Evolutionary conservation across 495 filamentous ascomycete species (phyloP).

Genomic region (Lasiosphaeris hirsuta): DNA sequence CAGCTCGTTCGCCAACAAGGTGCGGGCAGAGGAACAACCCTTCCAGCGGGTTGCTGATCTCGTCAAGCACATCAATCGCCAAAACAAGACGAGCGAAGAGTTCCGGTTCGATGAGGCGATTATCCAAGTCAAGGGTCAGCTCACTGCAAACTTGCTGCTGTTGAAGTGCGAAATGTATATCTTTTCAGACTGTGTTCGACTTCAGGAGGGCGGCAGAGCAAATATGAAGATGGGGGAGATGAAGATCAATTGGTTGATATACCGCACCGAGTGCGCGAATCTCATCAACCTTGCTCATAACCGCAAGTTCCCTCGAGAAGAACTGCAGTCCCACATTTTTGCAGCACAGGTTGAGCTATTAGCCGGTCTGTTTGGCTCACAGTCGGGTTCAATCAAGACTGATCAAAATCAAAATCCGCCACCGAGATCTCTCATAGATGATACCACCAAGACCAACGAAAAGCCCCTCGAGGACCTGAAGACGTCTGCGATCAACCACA

Average conservation of each 20-base stretch:
- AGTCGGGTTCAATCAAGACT: no score
- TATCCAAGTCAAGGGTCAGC: conserved; percentile 46
- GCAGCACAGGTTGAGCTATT: conserved; percentile 29
- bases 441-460: no score
- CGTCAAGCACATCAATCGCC: conserved; percentile 47
- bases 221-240: not conserved
- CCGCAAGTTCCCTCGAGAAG: conserved; percentile 22
- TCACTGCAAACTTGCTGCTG: conserved; percentile 50
- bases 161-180: conserved; percentile 55
- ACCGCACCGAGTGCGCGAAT: conserved; percentile 33
- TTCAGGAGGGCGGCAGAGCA: conserved; percentile 19
- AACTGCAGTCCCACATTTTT: conserved; percentile 37
- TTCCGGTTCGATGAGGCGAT: conserved; percentile 44
- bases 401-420: no score
- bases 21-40: conserved; percentile 58
- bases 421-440: not conserved
- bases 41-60: conserved; percentile 54
- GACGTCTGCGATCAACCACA: not conserved
- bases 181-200: conserved; percentile 52
- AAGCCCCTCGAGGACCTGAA: conserved; percentile 5
- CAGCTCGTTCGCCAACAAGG: conserved; percentile 40
- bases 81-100: conserved; percentile 28
- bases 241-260: conserved; percentile 38
- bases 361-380: conserved; percentile 6
- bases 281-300: conserved; percentile 28